Evolutionary conservation across 805 yeast species (phyloP), one percentile per base, ranked within the genome.

Genomic region (Hanseniaspora meyeri): DNA sequence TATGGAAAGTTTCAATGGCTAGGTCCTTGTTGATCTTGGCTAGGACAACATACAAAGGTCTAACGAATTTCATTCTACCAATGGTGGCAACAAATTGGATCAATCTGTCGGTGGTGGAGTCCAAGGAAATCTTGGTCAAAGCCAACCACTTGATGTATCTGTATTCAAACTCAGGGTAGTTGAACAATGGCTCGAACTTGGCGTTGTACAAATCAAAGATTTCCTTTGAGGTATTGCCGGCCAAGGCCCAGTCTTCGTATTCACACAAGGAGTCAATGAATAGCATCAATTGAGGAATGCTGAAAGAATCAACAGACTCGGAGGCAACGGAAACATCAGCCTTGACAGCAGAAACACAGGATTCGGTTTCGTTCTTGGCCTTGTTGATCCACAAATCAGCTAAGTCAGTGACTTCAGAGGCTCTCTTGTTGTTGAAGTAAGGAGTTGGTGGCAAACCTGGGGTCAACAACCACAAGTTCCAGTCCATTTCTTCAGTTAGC

Each of bases 401-500:
- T 57, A 89, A 74, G 2, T 64, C 62, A 62, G 80, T 79, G 63
- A 91, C 87, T 64, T 78, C 77, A 63, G 84, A 88, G 8, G 85
- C 95, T 63, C 89, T 72, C 1, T 82, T 72, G 2, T 95, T 86
- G 66, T 87, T 87, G 65, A 89, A 88, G 38, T 78, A 65, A 16
- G 95, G 95, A 66, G 80, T 84, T 60, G 95, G 95, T 43, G 97
- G 96, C 76, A 89, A 77, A 1, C 96, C 96, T 5, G 93, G 85
- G 43, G 77, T 73, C 68, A 75, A 85, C 57, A 87, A 72, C 96
- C 96, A 89, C 31, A 79, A 69, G 55, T 87, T 75, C 95, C 96
- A 89, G 68, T 89, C 95, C 52, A 90, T 77, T 8, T 76, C 61
- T 63, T 85, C 85, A 17, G 40, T 49, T 62, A 87, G 74, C n/a